Evolutionary conservation across 495 filamentous ascomycete genomes (phyloP), one percentile per base, ranked within the genome.

Genomic region (Penicillium dipodomyicola): DNA sequence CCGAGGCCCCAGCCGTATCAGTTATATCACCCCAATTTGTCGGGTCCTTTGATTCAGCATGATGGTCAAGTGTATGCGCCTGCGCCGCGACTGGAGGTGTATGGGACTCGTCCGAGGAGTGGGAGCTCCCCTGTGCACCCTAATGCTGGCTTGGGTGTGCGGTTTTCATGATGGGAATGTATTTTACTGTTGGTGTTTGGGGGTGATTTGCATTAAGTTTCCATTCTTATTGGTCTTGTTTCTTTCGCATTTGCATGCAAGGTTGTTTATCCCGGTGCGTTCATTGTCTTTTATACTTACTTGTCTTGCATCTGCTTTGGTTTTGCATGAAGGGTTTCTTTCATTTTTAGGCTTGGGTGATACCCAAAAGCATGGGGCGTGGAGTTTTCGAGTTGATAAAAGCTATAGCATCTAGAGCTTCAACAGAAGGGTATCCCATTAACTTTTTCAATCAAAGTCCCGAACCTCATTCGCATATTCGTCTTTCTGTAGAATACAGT

Each of bases 91-190:
- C 41, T 65, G 30, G 66, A 64, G 25, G 42, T 53, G 9, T 64
- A 60, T 20, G 58, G 50, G 0, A 54, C 57, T 53, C 71, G 63
- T 56, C 63, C 63, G 56, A 66, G 69, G 52, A 77, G 75, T 84
- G 84, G 70, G 79, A 88, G 71, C 79, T 87, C 49, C 76, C 87
- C 42, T 73, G 75, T 58, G 9, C 61, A 49, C 2, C 64, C 68
- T 25, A 44, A 60, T 46, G 60, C 60, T 57, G 63, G 67, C 5
- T 37, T 71, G 14, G 71, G 64, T 20, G 50, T 72, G 43, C 53
- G 59, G 23, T 65, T 62, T n/a, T 49, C 20, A 20, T 53, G 3
- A 44, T 52, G 23, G 20, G 10, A 25, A 15, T 20, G 11, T 14
- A 15, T 20, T 54, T 37, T 47, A 22, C 29, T 27, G 4, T 43